Percentiles rank a stretch among this genome's conserved stretches.
Evolutionary conservation across 176 grass and related monocot genomes (phyloP).

Genomic region (Triticum urartu): DNA sequence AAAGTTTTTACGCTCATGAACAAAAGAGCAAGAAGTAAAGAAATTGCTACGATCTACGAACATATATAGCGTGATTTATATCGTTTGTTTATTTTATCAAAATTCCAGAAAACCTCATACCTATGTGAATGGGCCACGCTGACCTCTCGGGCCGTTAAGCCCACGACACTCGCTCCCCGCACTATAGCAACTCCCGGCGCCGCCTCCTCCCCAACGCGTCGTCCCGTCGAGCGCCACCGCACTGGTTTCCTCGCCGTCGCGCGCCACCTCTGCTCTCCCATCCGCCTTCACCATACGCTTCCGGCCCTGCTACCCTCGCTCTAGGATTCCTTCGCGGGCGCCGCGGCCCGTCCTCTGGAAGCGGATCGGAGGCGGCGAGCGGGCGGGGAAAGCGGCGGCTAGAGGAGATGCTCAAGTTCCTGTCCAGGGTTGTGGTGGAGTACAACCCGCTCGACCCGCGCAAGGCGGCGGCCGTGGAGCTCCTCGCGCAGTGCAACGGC

Average conservation of each 20-base stretch:
- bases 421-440: slow-evolving; percentile 90
- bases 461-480: slow-evolving; percentile 86
- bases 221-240: not conserved
- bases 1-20: too few species aligned
- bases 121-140: not conserved
- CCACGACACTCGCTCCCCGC: not conserved
- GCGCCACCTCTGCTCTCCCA: not conserved
- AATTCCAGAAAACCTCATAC: not conserved
- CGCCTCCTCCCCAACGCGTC: not conserved
- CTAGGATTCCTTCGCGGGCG: not conserved
- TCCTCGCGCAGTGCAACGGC: slow-evolving; percentile 88
- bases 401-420: slow-evolving; percentile 68
- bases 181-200: not conserved
- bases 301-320: too few species aligned
- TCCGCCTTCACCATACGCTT: not conserved
- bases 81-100: too few species aligned
- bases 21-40: too few species aligned
- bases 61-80: too few species aligned
- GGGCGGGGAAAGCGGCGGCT: not conserved
- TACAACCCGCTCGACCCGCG: slow-evolving; percentile 85
- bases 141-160: not conserved
- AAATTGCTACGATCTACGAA: too few species aligned
- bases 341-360: not conserved
- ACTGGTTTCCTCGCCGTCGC: not conserved
- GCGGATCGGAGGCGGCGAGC: not conserved